These are phyloP conservation scores for Kalanchoe fedtschenkoi DNA, from an alignment of 164 flowering plant species.

Conservation along the genomic window DNA sequence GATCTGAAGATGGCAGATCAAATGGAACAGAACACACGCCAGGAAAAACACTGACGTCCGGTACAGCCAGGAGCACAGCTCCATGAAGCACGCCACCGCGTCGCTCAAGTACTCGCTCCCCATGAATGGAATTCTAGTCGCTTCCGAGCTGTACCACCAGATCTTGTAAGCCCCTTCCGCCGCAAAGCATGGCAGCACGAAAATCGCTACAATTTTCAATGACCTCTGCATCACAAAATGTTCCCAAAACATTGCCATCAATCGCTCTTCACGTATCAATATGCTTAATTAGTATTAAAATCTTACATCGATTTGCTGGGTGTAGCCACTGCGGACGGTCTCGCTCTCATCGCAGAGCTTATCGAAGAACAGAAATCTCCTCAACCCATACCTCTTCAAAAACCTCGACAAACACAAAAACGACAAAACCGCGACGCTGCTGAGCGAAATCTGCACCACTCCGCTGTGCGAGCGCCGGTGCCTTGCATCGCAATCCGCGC, in stretches of 20 bases:
- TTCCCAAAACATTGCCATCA: background rate
- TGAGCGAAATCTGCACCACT: conserved; percentile 62
- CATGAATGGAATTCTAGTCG: conserved; percentile 62
- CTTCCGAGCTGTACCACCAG: conserved; percentile 89
- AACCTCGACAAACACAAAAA: conserved; percentile 57
- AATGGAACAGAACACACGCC: conserved; percentile 83
- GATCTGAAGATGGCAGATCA: conserved; percentile 82
- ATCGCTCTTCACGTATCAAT: background rate
- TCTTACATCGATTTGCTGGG: conserved; percentile 52
- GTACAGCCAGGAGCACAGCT: conserved; percentile 83
- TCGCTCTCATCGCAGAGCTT: conserved; percentile 75
- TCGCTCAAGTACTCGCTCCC: conserved; percentile 62
- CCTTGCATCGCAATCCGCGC: conserved; percentile 43
- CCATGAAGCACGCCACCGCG: conserved; percentile 55
- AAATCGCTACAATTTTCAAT: conserved; percentile 38
- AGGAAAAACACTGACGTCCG: conserved; percentile 73
- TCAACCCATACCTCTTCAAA: conserved; percentile 48
- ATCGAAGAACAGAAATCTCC: conserved; percentile 79
- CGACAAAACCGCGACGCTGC: conserved; percentile 51
- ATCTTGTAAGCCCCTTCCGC: conserved; percentile 67
- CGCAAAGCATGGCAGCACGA: conserved; percentile 75
- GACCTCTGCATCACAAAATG: conserved; percentile 46
- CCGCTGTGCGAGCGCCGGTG: conserved; percentile 60
- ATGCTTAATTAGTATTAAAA: background rate
- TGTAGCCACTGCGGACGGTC: conserved; percentile 53